A percentile compares a stretch with the other conserved stretches of the same genome.
phyloP scores from a whole-genome alignment of 2,329 filamentous ascomycete species.

The Sclerotinia nivalis region DNA sequence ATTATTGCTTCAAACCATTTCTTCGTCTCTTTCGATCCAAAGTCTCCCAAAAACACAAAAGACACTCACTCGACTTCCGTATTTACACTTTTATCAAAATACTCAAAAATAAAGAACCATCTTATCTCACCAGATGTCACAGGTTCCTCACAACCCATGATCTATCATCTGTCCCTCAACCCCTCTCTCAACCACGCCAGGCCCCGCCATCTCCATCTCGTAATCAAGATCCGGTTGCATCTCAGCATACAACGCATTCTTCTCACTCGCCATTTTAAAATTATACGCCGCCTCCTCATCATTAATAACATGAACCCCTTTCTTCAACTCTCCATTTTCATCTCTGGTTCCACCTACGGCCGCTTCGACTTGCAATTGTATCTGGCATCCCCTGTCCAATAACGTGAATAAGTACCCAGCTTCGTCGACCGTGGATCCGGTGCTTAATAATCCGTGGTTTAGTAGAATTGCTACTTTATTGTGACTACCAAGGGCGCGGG shows the following conservation, averaged over 20 bases:
- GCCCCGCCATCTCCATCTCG: conserved; percentile 47
- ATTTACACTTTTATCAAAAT: too few relatives aligned
- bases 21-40: too few relatives aligned
- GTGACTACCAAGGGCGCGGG: conserved; percentile 60
- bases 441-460: conserved; percentile 72
- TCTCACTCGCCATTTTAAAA: conserved; percentile 51
- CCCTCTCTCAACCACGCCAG: conserved; percentile 39
- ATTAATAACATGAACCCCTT: conserved; percentile 45
- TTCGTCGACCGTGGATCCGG: conserved; percentile 72
- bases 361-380: conserved; percentile 68
- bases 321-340: conserved; percentile 40
- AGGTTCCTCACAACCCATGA: conserved; percentile 32
- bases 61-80: too few relatives aligned
- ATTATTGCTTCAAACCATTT: too few relatives aligned
- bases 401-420: conserved; percentile 69
- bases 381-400: conserved; percentile 67
- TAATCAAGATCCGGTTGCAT: conserved; percentile 50
- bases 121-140: too few relatives aligned
- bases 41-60: too few relatives aligned
- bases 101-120: background rate
- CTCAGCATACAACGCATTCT: conserved; percentile 49
- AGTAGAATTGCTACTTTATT: conserved; percentile 62
- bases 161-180: conserved; percentile 39
- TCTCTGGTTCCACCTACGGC: conserved; percentile 56
- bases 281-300: conserved; percentile 57